Percentiles rank a stretch among this genome's conserved stretches.
Conservation (phyloP, 768 basidiomycete genomes). For the Termitomyces sp. region DNA sequence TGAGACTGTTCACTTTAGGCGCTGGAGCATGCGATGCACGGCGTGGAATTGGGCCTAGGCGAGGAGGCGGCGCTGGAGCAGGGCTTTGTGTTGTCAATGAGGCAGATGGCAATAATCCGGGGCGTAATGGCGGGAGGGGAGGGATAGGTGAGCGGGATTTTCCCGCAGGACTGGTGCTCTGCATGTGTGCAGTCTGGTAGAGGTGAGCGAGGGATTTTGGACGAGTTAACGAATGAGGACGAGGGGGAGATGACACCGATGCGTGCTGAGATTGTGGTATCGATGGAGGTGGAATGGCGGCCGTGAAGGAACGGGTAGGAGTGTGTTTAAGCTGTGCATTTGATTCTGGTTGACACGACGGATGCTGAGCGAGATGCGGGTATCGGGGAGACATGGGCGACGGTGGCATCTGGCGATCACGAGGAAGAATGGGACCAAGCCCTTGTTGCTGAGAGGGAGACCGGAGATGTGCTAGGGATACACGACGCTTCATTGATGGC, state of each 20-base stretch:
- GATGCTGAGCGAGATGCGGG: slow-evolving; percentile 8
- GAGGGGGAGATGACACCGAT: neutral
- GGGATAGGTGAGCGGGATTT: slow-evolving; percentile 6
- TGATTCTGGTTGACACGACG: slow-evolving; percentile 17
- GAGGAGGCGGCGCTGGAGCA: slow-evolving; percentile 1
- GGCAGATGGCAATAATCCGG: slow-evolving; percentile 1
- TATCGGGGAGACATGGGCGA: slow-evolving; percentile 21
- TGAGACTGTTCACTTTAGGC: slow-evolving; percentile 16
- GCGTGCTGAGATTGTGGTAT: neutral
- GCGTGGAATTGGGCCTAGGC: slow-evolving; percentile 16
- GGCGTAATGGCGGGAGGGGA: slow-evolving; percentile 3
- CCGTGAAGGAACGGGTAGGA: slow-evolving; percentile 5
- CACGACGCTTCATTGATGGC: slow-evolving; percentile 15
- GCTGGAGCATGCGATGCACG: slow-evolving; percentile 21
- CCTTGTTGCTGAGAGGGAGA: slow-evolving; percentile 11
- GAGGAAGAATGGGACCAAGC: slow-evolving; percentile 9
- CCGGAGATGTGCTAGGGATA: slow-evolving; percentile 18
- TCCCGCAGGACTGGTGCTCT: slow-evolving; percentile 15
- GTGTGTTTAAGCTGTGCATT: slow-evolving; percentile 17
- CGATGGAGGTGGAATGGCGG: slow-evolving; percentile 6
- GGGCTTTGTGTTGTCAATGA: slow-evolving; percentile 2
- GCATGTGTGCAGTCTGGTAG: slow-evolving; percentile 10
- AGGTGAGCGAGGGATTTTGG: slow-evolving; percentile 13
- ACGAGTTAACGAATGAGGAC: slow-evolving; percentile 5
- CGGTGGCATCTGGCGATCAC: slow-evolving; percentile 13